Conservation (phyloP, 2,329 filamentous ascomycete species). For the Xenosphaeropsis pyriputrescens region DNA sequence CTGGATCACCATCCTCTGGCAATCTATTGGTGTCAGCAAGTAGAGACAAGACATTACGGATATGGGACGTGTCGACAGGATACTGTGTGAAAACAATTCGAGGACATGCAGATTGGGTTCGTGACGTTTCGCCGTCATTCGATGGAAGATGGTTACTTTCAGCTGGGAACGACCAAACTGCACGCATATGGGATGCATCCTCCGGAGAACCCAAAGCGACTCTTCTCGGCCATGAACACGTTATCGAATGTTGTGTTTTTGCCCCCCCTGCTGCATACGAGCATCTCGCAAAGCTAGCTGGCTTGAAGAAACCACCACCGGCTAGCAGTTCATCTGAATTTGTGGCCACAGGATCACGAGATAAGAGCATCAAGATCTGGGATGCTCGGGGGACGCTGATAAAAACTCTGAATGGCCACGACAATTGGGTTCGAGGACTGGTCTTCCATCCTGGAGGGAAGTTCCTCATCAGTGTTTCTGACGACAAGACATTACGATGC, state of each 20-base stretch:
- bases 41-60: slow-evolving; percentile 67
- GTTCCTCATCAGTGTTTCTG: slow-evolving; percentile 71
- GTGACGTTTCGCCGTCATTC: slow-evolving; percentile 67
- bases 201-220: slow-evolving; percentile 61
- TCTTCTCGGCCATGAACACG: slow-evolving; percentile 75
- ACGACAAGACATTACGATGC: slow-evolving; percentile 85
- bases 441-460: slow-evolving; percentile 88
- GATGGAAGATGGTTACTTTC: slow-evolving; percentile 78
- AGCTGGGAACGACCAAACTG: slow-evolving; percentile 68
- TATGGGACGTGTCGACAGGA: slow-evolving; percentile 89
- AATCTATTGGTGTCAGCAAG: slow-evolving; percentile 80
- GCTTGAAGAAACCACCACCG: slow-evolving; percentile 68
- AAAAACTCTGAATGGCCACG: slow-evolving; percentile 74
- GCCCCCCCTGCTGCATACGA: slow-evolving; percentile 67
- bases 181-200: slow-evolving; percentile 73
- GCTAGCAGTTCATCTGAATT: slow-evolving; percentile 68
- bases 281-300: slow-evolving; percentile 64
- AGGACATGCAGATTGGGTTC: slow-evolving; percentile 83
- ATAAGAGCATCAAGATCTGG: slow-evolving; percentile 87
- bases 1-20: slow-evolving; percentile 62
- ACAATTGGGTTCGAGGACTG: slow-evolving; percentile 83
- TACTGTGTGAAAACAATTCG: slow-evolving; percentile 85
- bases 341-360: slow-evolving; percentile 75
- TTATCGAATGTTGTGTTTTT: slow-evolving; percentile 73
- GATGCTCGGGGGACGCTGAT: slow-evolving; percentile 72